Base-by-base conservation (phyloP, 2,329 filamentous ascomycete species). In the Venturia aucupariae region DNA sequence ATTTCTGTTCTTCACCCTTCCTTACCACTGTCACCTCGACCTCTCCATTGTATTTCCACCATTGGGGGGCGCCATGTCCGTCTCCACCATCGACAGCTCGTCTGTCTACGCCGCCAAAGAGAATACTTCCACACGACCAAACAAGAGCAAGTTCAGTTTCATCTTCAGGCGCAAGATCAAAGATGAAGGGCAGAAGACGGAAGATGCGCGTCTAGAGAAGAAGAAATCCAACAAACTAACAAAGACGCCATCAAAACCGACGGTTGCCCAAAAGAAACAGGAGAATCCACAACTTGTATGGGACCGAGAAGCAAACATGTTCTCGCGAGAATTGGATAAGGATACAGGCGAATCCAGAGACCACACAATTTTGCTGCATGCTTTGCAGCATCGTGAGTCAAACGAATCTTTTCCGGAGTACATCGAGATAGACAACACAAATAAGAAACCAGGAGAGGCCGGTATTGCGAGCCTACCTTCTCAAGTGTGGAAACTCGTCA, bases 371-470 rank as follows among this genome's bases (percentile, higher is more conserved):
- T n/a, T 57, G 51, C 30, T 57, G 27, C 51, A 57, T 17, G 51
- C 51, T 57, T 35, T 57, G 51, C 27, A 32, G 17, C 51, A 57
- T 57, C 51, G 51, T 35, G 51, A 57, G 30, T 57, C 51, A 3
- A 57, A 57, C 3, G 51, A 57, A 11, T 57, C 51, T 8, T 32
- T 57, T 19, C 51, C 51, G 2, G 51, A 32, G 51, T 57, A 57
- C 15, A 32, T 57, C 19, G 51, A 57, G 27, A 27, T 32, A 15
- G 51, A 57, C 51, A 57, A 57, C 24, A 35, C 51, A n/a, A 57
- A 57, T 15, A 57, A 35, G 27, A 57, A 57, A n/a, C 60, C 60
- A 46, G 60, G 60, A 24, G 60, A 62, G 30, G 39, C 32, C 60
- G 32, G 39, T 24, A 48, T 62, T 6, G 60, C 60, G 32, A 46